Evolutionary conservation across 169 alveolate species (phyloP).

Genomic region (Neospora caninum): DNA sequence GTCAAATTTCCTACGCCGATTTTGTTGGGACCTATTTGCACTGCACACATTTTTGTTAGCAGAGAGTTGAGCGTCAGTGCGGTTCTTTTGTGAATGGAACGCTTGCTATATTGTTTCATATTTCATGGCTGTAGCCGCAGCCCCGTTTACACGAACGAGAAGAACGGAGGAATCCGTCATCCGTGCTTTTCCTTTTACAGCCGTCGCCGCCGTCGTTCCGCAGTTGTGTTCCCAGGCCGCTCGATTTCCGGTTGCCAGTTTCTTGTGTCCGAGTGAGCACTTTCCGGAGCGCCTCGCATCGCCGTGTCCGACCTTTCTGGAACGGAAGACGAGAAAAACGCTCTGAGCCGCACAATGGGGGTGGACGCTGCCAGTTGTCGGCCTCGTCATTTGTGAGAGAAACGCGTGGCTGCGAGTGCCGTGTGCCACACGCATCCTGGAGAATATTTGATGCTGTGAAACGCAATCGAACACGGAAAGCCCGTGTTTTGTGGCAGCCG

Average conservation of each 20-base stretch:
- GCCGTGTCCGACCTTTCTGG: too few relatives aligned
- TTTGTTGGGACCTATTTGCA: background rate
- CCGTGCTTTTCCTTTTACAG: background rate
- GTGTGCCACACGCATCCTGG: too few relatives aligned
- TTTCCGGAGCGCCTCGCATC: too few relatives aligned
- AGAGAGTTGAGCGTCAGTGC: background rate
- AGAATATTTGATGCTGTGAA: too few relatives aligned
- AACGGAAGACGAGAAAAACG: background rate
- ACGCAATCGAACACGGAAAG: too few relatives aligned
- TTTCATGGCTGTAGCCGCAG: background rate
- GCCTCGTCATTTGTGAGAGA: too few relatives aligned
- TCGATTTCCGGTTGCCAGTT: background rate
- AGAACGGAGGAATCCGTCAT: background rate
- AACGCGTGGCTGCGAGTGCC: too few relatives aligned
- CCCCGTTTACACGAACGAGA: background rate
- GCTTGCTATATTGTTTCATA: too few relatives aligned
- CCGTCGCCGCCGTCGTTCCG: conserved; percentile 1
- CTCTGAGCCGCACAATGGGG: too few relatives aligned
- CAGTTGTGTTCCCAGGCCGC: background rate
- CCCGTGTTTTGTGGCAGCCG: too few relatives aligned
- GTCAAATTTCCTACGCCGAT: background rate
- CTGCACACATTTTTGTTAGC: background rate
- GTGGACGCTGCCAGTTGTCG: too few relatives aligned
- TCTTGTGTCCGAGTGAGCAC: background rate
- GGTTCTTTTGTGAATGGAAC: background rate